phyloP scores from a whole-genome alignment of 225 moss, liverwort and hornwort species.

The Ulota crispa region DNA sequence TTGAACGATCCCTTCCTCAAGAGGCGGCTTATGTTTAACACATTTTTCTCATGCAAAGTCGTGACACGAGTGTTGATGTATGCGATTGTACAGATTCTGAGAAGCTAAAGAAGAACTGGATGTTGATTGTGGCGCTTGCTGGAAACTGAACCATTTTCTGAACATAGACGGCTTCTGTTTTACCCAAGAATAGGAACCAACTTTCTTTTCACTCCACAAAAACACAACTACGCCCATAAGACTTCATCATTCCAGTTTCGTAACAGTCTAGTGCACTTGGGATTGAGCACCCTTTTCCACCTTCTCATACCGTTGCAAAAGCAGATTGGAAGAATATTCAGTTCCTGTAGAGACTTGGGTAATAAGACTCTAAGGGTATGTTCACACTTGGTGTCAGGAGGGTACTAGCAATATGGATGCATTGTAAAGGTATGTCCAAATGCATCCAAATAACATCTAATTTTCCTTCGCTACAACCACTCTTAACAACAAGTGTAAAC shows the following conservation, averaged over 20 bases:
- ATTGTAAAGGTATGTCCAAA: no score
- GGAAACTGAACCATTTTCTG: neutral
- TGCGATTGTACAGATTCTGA: neutral
- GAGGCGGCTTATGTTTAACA: neutral
- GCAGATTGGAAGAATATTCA: neutral
- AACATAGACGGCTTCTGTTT: neutral
- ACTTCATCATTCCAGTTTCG: neutral
- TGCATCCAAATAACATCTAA: no score
- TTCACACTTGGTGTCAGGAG: no score
- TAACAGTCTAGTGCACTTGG: neutral
- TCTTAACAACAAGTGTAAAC: no score
- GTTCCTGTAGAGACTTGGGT: neutral
- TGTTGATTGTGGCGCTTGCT: neutral
- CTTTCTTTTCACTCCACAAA: neutral
- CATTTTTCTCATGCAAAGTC: neutral
- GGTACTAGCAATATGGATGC: no score
- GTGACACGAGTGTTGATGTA: neutral
- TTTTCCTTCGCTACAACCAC: no score
- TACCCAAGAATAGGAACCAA: neutral
- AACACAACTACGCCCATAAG: neutral
- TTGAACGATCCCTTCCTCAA: neutral
- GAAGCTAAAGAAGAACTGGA: neutral
- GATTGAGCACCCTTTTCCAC: neutral
- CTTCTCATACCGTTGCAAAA: neutral
- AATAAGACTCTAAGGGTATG: no score